Percentiles rank a stretch among this genome's conserved stretches.
These are phyloP conservation scores for Ophiocordyceps robertsii DNA, from an alignment of 2,329 filamentous ascomycete species.

Conservation along the genomic window DNA sequence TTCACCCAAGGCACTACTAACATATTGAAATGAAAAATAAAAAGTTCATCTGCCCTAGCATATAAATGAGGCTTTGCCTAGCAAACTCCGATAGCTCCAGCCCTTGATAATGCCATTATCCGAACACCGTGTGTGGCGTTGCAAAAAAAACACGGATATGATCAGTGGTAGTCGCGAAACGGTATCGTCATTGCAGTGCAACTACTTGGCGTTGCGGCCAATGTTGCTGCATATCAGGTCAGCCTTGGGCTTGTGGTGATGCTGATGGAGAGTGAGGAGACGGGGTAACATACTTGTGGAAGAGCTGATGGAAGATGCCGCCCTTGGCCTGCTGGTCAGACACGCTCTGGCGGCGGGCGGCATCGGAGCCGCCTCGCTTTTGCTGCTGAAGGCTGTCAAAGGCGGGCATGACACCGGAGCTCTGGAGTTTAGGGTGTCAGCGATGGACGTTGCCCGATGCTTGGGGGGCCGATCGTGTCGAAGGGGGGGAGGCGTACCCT, in stretches of 20 bases:
- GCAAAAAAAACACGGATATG: too few species aligned
- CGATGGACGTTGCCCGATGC: too few species aligned
- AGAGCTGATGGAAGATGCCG: conserved; percentile 40
- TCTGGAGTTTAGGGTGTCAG: conserved; percentile 13
- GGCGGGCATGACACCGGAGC: conserved; percentile 29
- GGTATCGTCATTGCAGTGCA: too few species aligned
- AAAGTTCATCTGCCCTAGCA: too few species aligned
- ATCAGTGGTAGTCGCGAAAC: too few species aligned
- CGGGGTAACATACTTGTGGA: conserved; percentile 35
- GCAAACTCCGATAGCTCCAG: not conserved
- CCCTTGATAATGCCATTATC: not conserved
- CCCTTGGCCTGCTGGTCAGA: conserved; percentile 35
- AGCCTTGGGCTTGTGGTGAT: not conserved
- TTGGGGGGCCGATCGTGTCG: not conserved
- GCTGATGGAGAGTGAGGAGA: not conserved
- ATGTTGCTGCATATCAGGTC: conserved; percentile 14
- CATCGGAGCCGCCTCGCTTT: conserved; percentile 29
- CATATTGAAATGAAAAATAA: too few species aligned
- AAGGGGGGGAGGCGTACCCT: conserved; percentile 9
- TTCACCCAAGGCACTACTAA: too few species aligned
- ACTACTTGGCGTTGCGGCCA: conserved; percentile 16
- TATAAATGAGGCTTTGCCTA: too few species aligned
- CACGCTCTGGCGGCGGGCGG: conserved; percentile 39
- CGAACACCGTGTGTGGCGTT: not conserved
- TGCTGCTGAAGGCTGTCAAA: conserved; percentile 39